A percentile compares a stretch with the other conserved stretches of the same genome.
Evolutionary conservation across 164 flowering plant species (phyloP).

Genomic region (Litsea cubeba): DNA sequence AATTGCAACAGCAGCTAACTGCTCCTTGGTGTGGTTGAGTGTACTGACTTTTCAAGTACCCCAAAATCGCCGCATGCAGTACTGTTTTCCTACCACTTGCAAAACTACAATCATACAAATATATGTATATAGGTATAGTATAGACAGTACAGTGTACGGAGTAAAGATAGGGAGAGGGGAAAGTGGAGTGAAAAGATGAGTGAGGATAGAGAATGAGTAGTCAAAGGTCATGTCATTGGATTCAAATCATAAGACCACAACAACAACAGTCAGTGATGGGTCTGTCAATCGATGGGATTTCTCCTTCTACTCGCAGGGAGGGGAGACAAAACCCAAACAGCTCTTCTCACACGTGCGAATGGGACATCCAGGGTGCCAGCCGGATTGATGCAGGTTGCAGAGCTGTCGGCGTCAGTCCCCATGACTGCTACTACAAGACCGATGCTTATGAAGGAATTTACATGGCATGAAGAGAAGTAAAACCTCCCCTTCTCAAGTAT

Average conservation of each 20-base stretch:
- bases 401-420: neutral
- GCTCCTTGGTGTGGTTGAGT: too few relatives aligned
- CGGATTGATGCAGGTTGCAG: neutral
- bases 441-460: too few relatives aligned
- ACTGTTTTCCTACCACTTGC: too few relatives aligned
- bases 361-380: neutral
- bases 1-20: too few relatives aligned
- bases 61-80: too few relatives aligned
- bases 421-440: neutral
- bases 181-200: neutral
- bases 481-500: too few relatives aligned
- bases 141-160: neutral
- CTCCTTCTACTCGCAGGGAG: conserved; percentile 10
- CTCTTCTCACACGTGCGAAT: conserved; percentile 23
- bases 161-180: neutral
- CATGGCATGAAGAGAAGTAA: too few relatives aligned
- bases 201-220: conserved; percentile 46
- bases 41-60: too few relatives aligned
- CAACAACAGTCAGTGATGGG: conserved; percentile 45
- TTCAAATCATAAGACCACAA: conserved; percentile 59
- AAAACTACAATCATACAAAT: too few relatives aligned
- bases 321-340: neutral
- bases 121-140: too few relatives aligned
- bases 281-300: conserved; percentile 62
- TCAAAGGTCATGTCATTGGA: conserved; percentile 68